phyloP scores from a whole-genome alignment of 768 basidiomycete genomes.

The Phylloporus arenicola region DNA sequence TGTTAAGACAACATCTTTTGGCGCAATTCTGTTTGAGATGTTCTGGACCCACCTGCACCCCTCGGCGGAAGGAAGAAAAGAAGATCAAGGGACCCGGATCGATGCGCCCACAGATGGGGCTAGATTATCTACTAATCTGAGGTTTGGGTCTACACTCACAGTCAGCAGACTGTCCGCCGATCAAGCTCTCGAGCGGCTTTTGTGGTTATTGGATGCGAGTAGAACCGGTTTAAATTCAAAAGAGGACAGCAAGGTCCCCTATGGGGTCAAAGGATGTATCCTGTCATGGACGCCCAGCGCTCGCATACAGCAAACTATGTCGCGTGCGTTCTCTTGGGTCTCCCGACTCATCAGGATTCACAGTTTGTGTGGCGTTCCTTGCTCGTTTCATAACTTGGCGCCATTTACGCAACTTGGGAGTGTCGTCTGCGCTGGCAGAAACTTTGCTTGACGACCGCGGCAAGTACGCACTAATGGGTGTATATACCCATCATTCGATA shows the following conservation, averaged over 20 bases:
- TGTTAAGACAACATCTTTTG: not conserved
- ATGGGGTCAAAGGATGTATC: too few relatives aligned
- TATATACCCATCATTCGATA: too few relatives aligned
- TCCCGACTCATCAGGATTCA: not conserved
- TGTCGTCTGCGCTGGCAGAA: too few relatives aligned
- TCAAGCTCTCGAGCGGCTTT: not conserved
- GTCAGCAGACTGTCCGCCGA: not conserved
- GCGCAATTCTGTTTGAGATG: not conserved
- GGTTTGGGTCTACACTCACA: too few relatives aligned
- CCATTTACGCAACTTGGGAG: not conserved
- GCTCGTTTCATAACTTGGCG: not conserved
- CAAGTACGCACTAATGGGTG: too few relatives aligned
- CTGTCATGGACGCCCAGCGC: too few relatives aligned
- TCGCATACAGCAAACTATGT: too few relatives aligned
- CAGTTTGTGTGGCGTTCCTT: not conserved
- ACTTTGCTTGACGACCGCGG: too few relatives aligned
- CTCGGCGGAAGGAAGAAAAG: not conserved
- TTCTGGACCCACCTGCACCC: not conserved
- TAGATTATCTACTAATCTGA: not conserved
- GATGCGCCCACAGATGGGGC: constrained; percentile 1
- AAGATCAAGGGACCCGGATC: not conserved
- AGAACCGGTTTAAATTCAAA: too few relatives aligned
- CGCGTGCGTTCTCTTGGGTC: too few relatives aligned
- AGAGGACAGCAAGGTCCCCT: too few relatives aligned
- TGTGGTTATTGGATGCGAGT: not conserved